Conservation (phyloP, 768 basidiomycete species). For the Pisolithus microcarpus region DNA sequence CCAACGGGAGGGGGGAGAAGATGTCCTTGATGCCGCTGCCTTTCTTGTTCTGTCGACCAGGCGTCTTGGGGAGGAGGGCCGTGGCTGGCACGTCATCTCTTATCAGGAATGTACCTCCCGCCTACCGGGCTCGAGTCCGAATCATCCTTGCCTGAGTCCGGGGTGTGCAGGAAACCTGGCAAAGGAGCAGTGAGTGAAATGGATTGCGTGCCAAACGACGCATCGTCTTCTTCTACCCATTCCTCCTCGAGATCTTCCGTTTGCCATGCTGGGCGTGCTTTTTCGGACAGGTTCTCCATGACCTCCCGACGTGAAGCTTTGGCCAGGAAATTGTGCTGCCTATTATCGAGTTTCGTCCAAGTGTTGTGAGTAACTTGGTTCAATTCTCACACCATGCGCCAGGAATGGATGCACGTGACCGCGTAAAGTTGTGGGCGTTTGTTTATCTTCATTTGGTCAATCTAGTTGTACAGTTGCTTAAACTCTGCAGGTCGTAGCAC, state of each 20-base stretch:
- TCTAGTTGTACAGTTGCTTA: conserved; percentile 8
- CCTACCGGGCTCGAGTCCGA: conserved; percentile 24
- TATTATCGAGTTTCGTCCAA: no score
- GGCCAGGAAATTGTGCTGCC: no score
- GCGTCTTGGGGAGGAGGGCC: conserved; percentile 59
- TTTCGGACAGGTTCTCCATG: not conserved
- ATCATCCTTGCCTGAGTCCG: conserved; percentile 27
- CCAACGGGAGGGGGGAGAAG: conserved; percentile 81
- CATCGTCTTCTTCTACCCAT: conserved; percentile 64
- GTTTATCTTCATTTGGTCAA: conserved; percentile 15
- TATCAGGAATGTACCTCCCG: conserved; percentile 68
- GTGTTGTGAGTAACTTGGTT: not conserved
- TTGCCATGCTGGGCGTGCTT: conserved; percentile 63
- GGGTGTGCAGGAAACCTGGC: conserved; percentile 42
- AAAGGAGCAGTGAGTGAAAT: conserved; percentile 55
- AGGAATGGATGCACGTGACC: conserved; percentile 23
- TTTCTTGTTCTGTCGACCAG: conserved; percentile 49
- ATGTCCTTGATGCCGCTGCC: conserved; percentile 63
- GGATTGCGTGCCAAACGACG: conserved; percentile 40
- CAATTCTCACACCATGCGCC: not conserved
- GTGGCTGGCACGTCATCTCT: conserved; percentile 55
- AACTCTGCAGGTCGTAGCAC: no score
- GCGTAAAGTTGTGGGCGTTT: conserved; percentile 13
- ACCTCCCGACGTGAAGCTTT: not conserved
- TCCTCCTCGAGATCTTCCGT: conserved; percentile 88